Conservation (phyloP, 108 stramenopile genomes). For the Cyclotella sp. region DNA sequence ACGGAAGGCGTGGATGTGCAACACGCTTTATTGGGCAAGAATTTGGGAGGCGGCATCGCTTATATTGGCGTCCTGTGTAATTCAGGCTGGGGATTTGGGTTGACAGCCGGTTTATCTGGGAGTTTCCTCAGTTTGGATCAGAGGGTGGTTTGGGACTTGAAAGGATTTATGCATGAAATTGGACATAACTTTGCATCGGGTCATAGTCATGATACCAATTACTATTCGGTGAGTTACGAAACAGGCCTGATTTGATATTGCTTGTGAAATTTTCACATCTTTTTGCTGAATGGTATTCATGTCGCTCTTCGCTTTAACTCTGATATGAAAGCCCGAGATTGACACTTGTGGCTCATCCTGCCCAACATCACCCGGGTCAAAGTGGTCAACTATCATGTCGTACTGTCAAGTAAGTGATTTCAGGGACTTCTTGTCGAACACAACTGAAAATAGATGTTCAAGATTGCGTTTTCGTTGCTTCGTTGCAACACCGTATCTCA, state of each 20-base stretch:
- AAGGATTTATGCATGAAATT: conserved; percentile 36
- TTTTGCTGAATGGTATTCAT: no score
- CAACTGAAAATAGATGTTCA: no score
- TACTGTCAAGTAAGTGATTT: conserved; percentile 26
- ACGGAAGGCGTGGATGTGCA: conserved; percentile 25
- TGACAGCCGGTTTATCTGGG: conserved; percentile 27
- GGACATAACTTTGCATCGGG: conserved; percentile 13
- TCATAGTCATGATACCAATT: conserved; percentile 10
- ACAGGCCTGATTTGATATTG: not conserved
- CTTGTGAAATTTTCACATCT: not conserved
- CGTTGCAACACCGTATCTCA: no score
- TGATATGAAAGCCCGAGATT: not conserved
- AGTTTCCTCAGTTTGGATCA: conserved; percentile 1
- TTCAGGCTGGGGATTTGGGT: conserved; percentile 28
- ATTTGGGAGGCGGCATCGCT: conserved; percentile 36
- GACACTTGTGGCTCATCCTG: conserved; percentile 7
- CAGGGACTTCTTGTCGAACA: no score
- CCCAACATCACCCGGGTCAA: not conserved
- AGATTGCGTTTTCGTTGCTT: no score
- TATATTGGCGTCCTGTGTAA: conserved; percentile 40
- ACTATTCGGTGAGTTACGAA: conserved; percentile 5
- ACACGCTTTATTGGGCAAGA: conserved; percentile 34
- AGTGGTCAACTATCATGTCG: conserved; percentile 34
- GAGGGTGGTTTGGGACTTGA: conserved; percentile 30
- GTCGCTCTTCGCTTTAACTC: no score